Conservation (phyloP, 2,329 filamentous ascomycete genomes). For the Coccinonectria pachysandricola region DNA sequence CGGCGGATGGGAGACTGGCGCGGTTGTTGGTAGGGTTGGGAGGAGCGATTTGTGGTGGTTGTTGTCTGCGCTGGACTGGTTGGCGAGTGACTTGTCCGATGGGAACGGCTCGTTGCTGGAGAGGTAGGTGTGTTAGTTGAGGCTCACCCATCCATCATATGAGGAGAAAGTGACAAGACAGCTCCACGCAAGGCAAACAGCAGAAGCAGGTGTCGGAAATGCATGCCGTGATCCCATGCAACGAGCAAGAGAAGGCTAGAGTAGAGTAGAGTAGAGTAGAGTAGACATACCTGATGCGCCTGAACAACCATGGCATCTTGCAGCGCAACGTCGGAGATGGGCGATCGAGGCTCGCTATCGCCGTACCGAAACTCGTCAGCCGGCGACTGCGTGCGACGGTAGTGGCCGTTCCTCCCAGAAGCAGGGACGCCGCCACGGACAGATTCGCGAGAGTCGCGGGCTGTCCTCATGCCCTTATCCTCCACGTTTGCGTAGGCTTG, state of each 20-base stretch:
- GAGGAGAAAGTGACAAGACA: too few relatives aligned
- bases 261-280: too few relatives aligned
- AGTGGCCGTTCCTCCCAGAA: constrained; percentile 1
- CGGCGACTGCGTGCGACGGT: constrained; percentile 2
- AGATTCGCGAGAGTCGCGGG: constrained; percentile 1
- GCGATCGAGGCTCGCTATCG: constrained; percentile 2
- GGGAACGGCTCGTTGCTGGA: constrained; percentile 2
- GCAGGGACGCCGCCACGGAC: too few relatives aligned
- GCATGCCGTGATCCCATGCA: too few relatives aligned
- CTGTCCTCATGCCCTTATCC: not conserved
- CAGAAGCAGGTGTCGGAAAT: too few relatives aligned
- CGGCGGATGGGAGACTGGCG: not conserved
- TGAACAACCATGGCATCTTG: constrained; percentile 3
- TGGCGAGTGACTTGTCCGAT: not conserved
- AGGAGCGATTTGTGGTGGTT: too few relatives aligned
- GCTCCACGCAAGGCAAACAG: too few relatives aligned
- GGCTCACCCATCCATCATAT: too few relatives aligned
- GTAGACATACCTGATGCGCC: constrained; percentile 2
- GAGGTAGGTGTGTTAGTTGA: not conserved
- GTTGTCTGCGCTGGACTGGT: not conserved
- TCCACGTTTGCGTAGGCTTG: not conserved
- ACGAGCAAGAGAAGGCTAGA: too few relatives aligned
- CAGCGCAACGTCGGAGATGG: constrained; percentile 2
- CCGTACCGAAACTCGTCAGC: constrained; percentile 1
- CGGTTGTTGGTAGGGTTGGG: too few relatives aligned